These are phyloP conservation scores for Davidsoniella australis DNA, from an alignment of 2,329 filamentous ascomycete species.

Conservation along the genomic window DNA sequence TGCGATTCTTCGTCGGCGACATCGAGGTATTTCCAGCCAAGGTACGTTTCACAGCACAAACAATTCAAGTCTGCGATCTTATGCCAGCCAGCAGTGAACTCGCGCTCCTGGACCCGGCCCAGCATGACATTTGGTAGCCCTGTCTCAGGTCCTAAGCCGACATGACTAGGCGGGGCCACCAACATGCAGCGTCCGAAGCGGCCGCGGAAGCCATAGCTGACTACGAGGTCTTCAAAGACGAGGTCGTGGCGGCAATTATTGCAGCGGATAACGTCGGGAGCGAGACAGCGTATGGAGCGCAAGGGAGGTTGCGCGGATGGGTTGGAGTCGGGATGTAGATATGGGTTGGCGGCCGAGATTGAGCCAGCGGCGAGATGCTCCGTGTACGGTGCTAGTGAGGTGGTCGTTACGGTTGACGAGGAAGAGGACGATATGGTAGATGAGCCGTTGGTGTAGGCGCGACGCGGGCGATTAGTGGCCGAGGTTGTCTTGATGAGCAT, in stretches of 20 bases:
- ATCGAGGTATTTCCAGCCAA: constrained; percentile 55
- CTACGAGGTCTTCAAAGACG: constrained; percentile 42
- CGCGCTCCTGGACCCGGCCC: constrained; percentile 36
- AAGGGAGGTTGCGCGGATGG: constrained; percentile 15
- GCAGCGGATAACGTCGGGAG: constrained; percentile 29
- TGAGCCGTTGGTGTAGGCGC: not conserved
- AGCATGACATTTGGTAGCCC: constrained; percentile 37
- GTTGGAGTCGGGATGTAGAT: constrained; percentile 10
- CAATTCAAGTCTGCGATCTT: constrained; percentile 48
- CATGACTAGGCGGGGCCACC: constrained; percentile 25
- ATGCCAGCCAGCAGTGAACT: constrained; percentile 45
- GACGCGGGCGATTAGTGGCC: not conserved
- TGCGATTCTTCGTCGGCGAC: constrained; percentile 40
- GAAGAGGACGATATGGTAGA: not conserved
- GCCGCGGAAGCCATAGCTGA: constrained; percentile 50
- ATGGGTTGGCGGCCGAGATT: not conserved
- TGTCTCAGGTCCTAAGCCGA: constrained; percentile 15
- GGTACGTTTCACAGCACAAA: constrained; percentile 33
- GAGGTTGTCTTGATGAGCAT: not conserved
- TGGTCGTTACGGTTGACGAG: not conserved
- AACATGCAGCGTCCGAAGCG: constrained; percentile 48
- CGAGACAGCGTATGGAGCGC: constrained; percentile 14
- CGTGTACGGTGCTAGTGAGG: not conserved
- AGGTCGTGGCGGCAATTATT: constrained; percentile 40
- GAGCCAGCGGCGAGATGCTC: not conserved